Evolutionary conservation across 1,284 basidiomycete genomes (phyloP), one percentile per base, ranked within the genome.

Genomic region (Phellopilus nigrolimitatus): DNA sequence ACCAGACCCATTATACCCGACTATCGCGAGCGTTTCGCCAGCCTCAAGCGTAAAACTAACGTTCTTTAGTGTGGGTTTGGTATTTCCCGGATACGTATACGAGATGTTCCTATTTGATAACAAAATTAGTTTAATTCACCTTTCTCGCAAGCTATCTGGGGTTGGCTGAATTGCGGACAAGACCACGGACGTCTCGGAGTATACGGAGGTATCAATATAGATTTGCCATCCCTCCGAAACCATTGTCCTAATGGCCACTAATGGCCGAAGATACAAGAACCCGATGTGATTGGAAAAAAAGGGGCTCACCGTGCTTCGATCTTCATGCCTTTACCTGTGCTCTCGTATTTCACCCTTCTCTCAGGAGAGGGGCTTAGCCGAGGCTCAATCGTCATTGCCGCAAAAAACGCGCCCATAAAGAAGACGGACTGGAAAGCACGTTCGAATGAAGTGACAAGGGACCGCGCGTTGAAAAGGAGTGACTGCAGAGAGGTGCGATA

Each of bases 1-100:
- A 79, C 85, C 85, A 59, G 85, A 88, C 55, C 86, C 85, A 66
- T 88, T 88, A 63, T 80, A 82, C 10, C 89, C 89, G 22, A 93
- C 90, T 53, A 93, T 81, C 7, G 90, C 90, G 43, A 92, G 75
- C 21, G 75, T 82, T 68, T 90, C 85, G 10, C 89, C 89, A 9
- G 87, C 71, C 52, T 78, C 69, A 38, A 93, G 70, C 21, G 71
- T 73, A 58, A 93, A 79, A 60, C 72, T 85, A 59, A 92, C 74
- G 61, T 85, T 71, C 57, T 68, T 72, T 44, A 93, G 65, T 27
- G 84, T 80, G 25, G 85, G 79, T 49, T 80, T 76, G 42, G 66
- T 70, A 57, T 75, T 74, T 27, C 84, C 87, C 10, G 87, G 87
- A 67, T 91, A 92, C 3, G 83, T 84, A 61, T 83, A 92, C 13